These are phyloP conservation scores for Xylaria cubensis DNA, from an alignment of 495 filamentous ascomycete genomes.

Conservation along the genomic window DNA sequence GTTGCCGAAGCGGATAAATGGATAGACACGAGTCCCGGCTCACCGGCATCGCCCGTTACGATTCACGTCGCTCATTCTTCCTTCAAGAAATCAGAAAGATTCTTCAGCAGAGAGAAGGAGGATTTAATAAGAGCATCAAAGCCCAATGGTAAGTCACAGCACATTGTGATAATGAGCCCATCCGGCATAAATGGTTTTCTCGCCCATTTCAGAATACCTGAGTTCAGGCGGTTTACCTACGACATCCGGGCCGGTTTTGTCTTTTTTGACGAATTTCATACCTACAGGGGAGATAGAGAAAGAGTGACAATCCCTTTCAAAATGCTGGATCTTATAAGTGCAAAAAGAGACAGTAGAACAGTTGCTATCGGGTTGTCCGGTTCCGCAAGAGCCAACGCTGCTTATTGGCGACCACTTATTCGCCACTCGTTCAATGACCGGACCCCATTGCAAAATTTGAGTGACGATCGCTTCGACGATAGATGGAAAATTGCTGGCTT, in stretches of 20 bases:
- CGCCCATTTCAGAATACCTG: not conserved
- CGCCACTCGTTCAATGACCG: not conserved
- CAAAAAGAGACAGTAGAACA: too few species aligned
- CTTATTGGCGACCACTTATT: not conserved
- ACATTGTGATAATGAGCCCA: not conserved
- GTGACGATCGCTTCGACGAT: too few species aligned
- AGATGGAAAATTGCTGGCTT: not conserved
- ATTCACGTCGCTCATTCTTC: not conserved
- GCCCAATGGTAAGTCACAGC: not conserved
- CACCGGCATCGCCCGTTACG: not conserved
- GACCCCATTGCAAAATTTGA: too few species aligned
- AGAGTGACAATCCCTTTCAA: not conserved
- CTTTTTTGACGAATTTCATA: slow-evolving; percentile 3
- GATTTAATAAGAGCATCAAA: too few species aligned
- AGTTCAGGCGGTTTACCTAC: too few species aligned
- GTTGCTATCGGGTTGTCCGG: not conserved
- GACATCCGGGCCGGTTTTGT: not conserved
- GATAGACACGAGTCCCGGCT: not conserved
- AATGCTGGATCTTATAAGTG: not conserved
- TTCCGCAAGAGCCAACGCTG: not conserved
- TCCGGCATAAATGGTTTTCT: not conserved
- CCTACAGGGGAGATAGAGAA: not conserved
- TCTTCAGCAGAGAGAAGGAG: not conserved
- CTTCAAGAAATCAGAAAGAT: not conserved
- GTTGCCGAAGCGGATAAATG: not conserved